phyloP scores from a whole-genome alignment of 352 stramenopile species.

The Phytophthora pinifolia region DNA sequence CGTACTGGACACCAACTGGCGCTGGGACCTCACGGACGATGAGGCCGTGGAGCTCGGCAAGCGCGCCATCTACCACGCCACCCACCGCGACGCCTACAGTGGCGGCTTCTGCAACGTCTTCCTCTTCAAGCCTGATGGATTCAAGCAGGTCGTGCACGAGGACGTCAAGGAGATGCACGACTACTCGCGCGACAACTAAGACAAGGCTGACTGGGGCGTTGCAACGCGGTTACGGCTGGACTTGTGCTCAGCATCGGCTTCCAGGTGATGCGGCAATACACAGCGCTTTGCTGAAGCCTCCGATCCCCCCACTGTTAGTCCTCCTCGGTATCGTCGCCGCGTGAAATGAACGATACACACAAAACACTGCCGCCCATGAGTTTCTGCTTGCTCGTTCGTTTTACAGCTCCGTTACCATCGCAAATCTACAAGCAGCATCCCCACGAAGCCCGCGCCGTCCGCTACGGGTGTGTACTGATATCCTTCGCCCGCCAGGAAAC shows the following conservation, averaged over 20 bases:
- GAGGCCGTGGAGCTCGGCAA: conserved; percentile 99
- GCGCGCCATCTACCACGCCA: conserved; percentile 99
- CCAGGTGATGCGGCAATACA: conserved; percentile 14
- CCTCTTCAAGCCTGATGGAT: conserved; percentile 97
- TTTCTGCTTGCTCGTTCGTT: conserved; percentile 25
- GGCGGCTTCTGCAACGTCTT: conserved; percentile 97
- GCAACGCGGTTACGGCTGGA: too few relatives aligned
- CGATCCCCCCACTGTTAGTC: conserved; percentile 10
- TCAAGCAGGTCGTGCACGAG: conserved; percentile 95
- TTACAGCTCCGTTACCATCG: conserved; percentile 49
- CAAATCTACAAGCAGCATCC: conserved; percentile 85
- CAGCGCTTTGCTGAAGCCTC: conserved; percentile 1
- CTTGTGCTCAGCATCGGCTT: too few relatives aligned
- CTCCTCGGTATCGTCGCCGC: conserved; percentile 10
- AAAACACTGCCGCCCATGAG: conserved; percentile 21
- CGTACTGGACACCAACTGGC: conserved; percentile 97
- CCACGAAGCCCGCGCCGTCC: conserved; percentile 74
- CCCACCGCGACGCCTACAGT: conserved; percentile 98
- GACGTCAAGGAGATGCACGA: conserved; percentile 99
- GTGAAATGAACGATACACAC: conserved; percentile 15
- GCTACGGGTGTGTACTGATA: conserved; percentile 75
- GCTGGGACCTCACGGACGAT: conserved; percentile 96
- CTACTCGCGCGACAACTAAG: conserved; percentile 52
- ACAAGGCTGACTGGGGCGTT: not conserved
- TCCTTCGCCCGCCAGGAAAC: conserved; percentile 71